Percentiles rank a stretch among this genome's conserved stretches.
phyloP scores from a whole-genome alignment of 2,329 filamentous ascomycete genomes.

The Aureobasidium sp. region DNA sequence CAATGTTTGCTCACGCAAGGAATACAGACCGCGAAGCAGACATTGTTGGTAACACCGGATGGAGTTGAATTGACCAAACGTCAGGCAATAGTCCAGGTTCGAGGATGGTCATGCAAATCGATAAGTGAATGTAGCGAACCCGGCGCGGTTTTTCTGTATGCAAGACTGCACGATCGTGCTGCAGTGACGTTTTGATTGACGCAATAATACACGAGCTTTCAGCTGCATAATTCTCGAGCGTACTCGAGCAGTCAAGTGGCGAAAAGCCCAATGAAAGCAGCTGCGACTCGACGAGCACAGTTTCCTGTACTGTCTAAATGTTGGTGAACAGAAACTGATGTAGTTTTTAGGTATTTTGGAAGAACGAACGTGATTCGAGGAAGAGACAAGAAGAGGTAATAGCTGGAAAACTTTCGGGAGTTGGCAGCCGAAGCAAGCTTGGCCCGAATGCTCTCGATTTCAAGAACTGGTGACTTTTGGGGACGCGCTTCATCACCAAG shows the following conservation, averaged over 20 bases:
- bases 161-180: not conserved
- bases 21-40: not conserved
- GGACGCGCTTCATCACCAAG: not conserved
- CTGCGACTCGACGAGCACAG: not conserved
- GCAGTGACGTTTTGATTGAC: not conserved
- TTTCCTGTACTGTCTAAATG: not conserved
- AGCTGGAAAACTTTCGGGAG: not conserved
- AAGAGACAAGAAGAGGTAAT: not conserved
- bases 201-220: not conserved
- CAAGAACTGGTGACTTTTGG: not conserved
- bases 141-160: not conserved
- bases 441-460: not conserved
- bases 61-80: not conserved
- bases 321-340: not conserved
- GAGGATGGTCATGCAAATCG: not conserved
- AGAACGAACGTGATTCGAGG: not conserved
- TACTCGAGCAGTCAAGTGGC: not conserved
- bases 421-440: constrained; percentile 1
- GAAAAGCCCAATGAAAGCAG: not conserved
- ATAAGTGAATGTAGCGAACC: not conserved
- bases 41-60: not conserved
- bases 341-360: not conserved
- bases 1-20: not conserved
- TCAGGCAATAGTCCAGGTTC: not conserved
- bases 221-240: not conserved